Evolutionary conservation across 208 protist genomes (phyloP), one percentile per base, ranked within the genome.

Genomic region (Acanthamoeba culbertsoni): DNA sequence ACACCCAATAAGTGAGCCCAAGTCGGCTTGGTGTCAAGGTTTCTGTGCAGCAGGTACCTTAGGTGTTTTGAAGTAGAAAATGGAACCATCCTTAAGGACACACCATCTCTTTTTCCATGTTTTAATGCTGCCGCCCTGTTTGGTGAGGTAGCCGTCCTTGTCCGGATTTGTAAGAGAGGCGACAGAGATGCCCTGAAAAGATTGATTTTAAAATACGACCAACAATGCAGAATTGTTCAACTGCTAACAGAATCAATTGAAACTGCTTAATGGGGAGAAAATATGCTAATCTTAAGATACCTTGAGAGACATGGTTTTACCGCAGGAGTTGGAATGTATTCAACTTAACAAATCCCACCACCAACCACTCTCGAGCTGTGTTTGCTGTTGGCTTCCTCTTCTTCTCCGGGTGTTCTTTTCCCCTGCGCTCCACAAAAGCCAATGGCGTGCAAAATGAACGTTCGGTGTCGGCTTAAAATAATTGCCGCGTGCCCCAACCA

Each of bases 91-190:
- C 40, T 88, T 88, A 35, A 88, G 77, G 26, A 62, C 48, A 40
- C 42, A 88, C 77, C 77, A 88, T 10, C 77, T 55, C 77, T 88
- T 88, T 48, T 88, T 88, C 77, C 77, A 88, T 1, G 42, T 63
- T 48, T 88, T 88, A 23, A 63, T 45, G 46, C 43, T 88, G 42
- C 48, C 77, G 33, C 77, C 77, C 26, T 62, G 77, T 48, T 88
- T 88, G 8, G 77, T 88, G 6, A 88, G 77, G 48, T 63, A 88
- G 77, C 77, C 77, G 16, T 88, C 77, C 77, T 88, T 88, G 37
- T 82, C 71, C 18, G 71, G 71, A 33, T 82, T 82, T 53, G 37
- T 51, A 2, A 82, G 43, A 35, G 71, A 82, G 37, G 71, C 31
- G 37, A 82, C 71, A 8, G 71, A 82, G 37, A 82, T 82, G 71